These are phyloP conservation scores for Ophiorrhiza pumila DNA, from an alignment of 257 asterid species.

Conservation along the genomic window DNA sequence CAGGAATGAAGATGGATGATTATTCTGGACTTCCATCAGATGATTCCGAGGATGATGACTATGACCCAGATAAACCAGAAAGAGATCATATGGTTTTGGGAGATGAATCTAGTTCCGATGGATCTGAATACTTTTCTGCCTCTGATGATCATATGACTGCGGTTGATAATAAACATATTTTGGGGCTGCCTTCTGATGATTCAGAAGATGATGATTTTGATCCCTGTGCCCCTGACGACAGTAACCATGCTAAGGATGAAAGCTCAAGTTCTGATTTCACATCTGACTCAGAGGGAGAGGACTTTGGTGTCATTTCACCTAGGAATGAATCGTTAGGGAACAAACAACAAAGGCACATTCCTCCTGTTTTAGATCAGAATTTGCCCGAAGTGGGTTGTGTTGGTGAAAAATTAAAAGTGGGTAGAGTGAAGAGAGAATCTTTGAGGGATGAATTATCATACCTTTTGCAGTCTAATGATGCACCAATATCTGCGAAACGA, in stretches of 20 bases:
- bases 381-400: conserved; percentile 16
- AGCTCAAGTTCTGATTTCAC: conserved; percentile 86
- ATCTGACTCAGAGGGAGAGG: conserved; percentile 93
- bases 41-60: conserved; percentile 92
- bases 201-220: conserved; percentile 91
- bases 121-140: conserved; percentile 59
- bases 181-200: conserved; percentile 82
- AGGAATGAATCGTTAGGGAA: conserved; percentile 35
- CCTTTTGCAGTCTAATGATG: conserved; percentile 47
- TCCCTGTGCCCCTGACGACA: conserved; percentile 51
- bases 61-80: conserved; percentile 71
- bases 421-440: conserved; percentile 34
- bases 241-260: conserved; percentile 44
- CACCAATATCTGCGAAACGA: conserved; percentile 56
- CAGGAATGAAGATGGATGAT: conserved; percentile 65
- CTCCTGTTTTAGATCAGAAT: conserved; percentile 22
- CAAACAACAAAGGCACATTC: conserved; percentile 29
- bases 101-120: conserved; percentile 55
- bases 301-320: conserved; percentile 54
- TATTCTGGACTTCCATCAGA: conserved; percentile 61
- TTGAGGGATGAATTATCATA: conserved; percentile 53
- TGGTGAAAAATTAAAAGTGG: conserved; percentile 30
- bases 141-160: conserved; percentile 21
- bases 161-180: conserved; percentile 31
- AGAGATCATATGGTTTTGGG: conserved; percentile 40